Conservation (phyloP, 768 basidiomycete species). For the Postia placenta region DNA sequence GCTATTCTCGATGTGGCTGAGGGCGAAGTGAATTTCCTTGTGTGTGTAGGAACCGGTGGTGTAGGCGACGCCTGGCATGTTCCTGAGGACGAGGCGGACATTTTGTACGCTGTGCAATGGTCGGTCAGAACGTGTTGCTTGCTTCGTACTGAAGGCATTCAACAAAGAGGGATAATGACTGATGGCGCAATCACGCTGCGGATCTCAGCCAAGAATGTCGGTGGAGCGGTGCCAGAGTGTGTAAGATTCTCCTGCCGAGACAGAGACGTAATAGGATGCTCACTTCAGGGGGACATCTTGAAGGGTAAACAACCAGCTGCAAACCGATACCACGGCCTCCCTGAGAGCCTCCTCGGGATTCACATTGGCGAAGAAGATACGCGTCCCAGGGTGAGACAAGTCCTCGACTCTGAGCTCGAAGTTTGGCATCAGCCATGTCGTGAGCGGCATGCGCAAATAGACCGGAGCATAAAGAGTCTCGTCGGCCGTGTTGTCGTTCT, state of each 20-base stretch:
- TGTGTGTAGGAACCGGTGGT: conserved; percentile 47
- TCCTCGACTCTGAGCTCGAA: conserved; percentile 53
- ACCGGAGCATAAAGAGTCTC: neutral
- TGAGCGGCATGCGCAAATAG: neutral
- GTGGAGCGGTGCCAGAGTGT: too few species aligned
- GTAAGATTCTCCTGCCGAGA: too few species aligned
- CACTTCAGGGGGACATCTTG: conserved; percentile 42
- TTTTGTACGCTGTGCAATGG: conserved; percentile 45
- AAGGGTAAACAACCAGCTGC: conserved; percentile 36
- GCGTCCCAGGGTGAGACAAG: conserved; percentile 50
- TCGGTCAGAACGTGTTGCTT: neutral
- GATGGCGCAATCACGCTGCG: too few species aligned
- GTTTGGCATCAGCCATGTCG: conserved; percentile 47
- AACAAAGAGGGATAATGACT: too few species aligned
- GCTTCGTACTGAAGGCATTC: too few species aligned
- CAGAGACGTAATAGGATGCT: too few species aligned
- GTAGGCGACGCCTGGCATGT: conserved; percentile 58
- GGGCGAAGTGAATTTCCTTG: conserved; percentile 74
- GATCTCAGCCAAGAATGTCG: too few species aligned
- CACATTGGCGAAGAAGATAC: conserved; percentile 48
- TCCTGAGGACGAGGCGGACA: conserved; percentile 53
- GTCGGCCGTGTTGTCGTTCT: neutral
- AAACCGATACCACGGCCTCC: conserved; percentile 34
- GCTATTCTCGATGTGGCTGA: conserved; percentile 50
- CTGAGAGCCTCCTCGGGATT: conserved; percentile 33